phyloP scores from a whole-genome alignment of 2,329 filamentous ascomycete species.

The Aspergillus nomiae region DNA sequence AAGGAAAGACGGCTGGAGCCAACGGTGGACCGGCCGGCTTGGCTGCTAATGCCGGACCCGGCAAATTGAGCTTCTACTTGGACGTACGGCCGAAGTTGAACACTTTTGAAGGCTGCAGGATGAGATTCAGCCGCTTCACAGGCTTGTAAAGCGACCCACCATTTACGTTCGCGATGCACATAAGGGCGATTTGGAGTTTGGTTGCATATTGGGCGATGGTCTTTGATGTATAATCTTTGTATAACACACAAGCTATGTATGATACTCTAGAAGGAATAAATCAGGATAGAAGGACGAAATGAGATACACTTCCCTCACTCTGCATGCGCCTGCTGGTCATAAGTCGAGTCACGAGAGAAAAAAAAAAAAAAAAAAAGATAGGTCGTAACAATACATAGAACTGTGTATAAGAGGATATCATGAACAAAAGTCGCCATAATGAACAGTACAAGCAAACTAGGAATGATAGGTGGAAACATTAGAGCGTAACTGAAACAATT shows the following conservation, averaged over 20 bases:
- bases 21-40: slow-evolving; percentile 26
- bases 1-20: slow-evolving; percentile 60
- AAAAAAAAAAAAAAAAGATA: slow-evolving; percentile 1
- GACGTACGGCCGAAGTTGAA: slow-evolving; percentile 69
- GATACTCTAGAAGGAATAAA: slow-evolving; percentile 28
- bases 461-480: neutral
- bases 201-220: slow-evolving; percentile 21
- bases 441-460: slow-evolving; percentile 9
- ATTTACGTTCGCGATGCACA: slow-evolving; percentile 12
- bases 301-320: slow-evolving; percentile 29
- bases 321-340: slow-evolving; percentile 19
- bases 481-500: slow-evolving; percentile 23
- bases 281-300: slow-evolving; percentile 17
- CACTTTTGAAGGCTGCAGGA: slow-evolving; percentile 61
- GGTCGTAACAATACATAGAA: slow-evolving; percentile 26
- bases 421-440: slow-evolving; percentile 20
- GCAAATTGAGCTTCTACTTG: slow-evolving; percentile 63
- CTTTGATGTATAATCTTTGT: slow-evolving; percentile 36
- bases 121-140: slow-evolving; percentile 53
- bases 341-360: slow-evolving; percentile 9
- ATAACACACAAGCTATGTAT: slow-evolving; percentile 37
- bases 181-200: slow-evolving; percentile 32
- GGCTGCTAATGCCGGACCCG: slow-evolving; percentile 34
- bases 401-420: slow-evolving; percentile 38
- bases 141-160: slow-evolving; percentile 41